Percentiles rank a stretch among this genome's conserved stretches.
Conservation (phyloP, 2,329 filamentous ascomycete species). For the Fusarium metavorans region DNA sequence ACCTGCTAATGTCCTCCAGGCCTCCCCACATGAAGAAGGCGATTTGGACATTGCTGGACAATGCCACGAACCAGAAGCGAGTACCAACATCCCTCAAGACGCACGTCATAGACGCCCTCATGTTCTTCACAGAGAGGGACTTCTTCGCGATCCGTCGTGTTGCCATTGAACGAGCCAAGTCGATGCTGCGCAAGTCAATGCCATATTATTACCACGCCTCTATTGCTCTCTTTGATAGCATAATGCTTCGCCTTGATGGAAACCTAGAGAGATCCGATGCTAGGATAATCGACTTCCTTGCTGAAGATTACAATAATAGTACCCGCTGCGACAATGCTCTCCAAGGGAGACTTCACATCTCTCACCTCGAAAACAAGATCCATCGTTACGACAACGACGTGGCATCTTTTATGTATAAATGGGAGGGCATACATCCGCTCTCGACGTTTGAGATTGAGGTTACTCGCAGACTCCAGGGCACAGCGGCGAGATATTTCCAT, state of each 20-base stretch:
- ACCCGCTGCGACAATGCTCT: slow-evolving; percentile 47
- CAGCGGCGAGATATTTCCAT: slow-evolving; percentile 49
- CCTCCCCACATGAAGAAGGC: slow-evolving; percentile 38
- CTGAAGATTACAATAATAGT: slow-evolving; percentile 10
- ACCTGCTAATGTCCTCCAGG: slow-evolving; percentile 30
- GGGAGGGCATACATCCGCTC: slow-evolving; percentile 45
- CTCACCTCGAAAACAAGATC: slow-evolving; percentile 51
- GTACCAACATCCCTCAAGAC: slow-evolving; percentile 26
- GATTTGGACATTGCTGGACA: slow-evolving; percentile 46
- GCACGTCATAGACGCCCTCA: slow-evolving; percentile 43
- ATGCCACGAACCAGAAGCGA: slow-evolving; percentile 18
- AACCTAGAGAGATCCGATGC: slow-evolving; percentile 43
- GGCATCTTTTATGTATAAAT: slow-evolving; percentile 46
- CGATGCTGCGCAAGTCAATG: slow-evolving; percentile 45
- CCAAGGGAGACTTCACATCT: slow-evolving; percentile 49
- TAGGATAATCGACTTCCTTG: slow-evolving; percentile 42
- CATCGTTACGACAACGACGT: slow-evolving; percentile 48
- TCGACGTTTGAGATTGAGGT: slow-evolving; percentile 50
- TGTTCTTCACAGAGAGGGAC: slow-evolving; percentile 50
- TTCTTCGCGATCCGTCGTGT: slow-evolving; percentile 38
- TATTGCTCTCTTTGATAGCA: slow-evolving; percentile 48
- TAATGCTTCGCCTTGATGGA: slow-evolving; percentile 44
- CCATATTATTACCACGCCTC: slow-evolving; percentile 49
- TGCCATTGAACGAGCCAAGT: slow-evolving; percentile 43
- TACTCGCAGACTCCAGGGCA: slow-evolving; percentile 48